Base-by-base conservation (phyloP, 345 rosid genomes). In the Eucalyptus regnans region DNA sequence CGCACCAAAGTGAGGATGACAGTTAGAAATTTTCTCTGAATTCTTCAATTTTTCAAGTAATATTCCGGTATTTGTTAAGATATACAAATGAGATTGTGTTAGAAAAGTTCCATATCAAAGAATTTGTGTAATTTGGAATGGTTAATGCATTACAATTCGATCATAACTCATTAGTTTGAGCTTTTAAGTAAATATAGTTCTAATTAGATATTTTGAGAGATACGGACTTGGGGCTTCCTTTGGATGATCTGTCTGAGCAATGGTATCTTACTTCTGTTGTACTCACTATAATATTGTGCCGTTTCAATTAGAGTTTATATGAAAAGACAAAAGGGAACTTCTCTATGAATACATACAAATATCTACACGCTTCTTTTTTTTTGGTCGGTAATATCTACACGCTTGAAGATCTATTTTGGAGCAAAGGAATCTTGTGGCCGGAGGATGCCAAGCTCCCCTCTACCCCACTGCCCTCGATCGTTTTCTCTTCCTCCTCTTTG, bases 401-500 rank as follows among this genome's bases (percentile, higher is more conserved):
- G 22, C 80, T 33, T 33, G 22, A 31, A 68, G 80, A 1, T 68
- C 20, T 8, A 37, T 4, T 71, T 31, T 71, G 81, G 46, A 88
- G 17, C 50, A 88, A 50, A 29, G 62, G 89, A 71, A 50, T 49
- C 66, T 14, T 88, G 7, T 68, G 89, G 89, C 86, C 2, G 31
- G 86, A 56, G 50, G 50, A 29, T 50, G 86, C 56, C 62, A 33
- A 31, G 49, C 23, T n/a, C 17, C 33, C 79, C 20, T 18, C 79
- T 31, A 4, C 43, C 43, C 43, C 79, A 5, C 14, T 5, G 25
- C 81, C 81, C 81, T 71, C 81, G 13, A 71, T 71, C 41, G 0
- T 71, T 46, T 71, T 46, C 17, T 37, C 50, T 56, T 89, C 88
- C 31, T 86, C 88, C 46, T 50, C 90, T 46, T 86, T 86, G 5